Percentiles rank a stretch among this genome's conserved stretches.
phyloP scores from a whole-genome alignment of 2,329 filamentous ascomycete species.

The Pseudogymnoascus sp. region DNA sequence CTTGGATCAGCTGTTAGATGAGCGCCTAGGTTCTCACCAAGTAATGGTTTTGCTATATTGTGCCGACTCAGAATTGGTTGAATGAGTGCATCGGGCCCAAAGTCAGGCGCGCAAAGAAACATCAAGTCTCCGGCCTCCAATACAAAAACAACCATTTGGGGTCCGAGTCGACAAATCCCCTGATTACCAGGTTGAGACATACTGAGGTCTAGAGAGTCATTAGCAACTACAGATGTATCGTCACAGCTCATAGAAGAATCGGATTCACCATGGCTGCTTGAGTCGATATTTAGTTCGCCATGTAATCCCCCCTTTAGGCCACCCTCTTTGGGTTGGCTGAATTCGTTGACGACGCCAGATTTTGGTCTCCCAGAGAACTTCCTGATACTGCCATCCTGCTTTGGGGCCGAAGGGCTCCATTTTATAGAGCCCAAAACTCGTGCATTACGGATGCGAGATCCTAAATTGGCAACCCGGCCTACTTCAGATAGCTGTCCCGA shows the following conservation, averaged over 20 bases:
- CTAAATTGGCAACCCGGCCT: conserved; percentile 72
- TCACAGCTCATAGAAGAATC: neutral
- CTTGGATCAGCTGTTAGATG: conserved; percentile 71
- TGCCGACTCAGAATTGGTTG: conserved; percentile 46
- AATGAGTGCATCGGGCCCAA: conserved; percentile 31
- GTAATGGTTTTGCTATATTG: conserved; percentile 42
- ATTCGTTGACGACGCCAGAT: neutral
- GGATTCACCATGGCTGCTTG: neutral
- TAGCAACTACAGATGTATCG: neutral
- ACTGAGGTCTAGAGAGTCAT: neutral
- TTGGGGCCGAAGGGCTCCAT: neutral
- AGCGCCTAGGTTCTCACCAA: conserved; percentile 48
- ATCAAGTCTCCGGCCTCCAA: conserved; percentile 65
- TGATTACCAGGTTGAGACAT: neutral
- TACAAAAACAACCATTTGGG: conserved; percentile 73
- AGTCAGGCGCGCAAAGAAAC: conserved; percentile 62
- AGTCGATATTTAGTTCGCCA: neutral
- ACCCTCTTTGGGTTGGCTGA: neutral
- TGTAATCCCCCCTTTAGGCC: neutral
- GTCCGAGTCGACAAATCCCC: conserved; percentile 43
- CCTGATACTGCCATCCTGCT: neutral
- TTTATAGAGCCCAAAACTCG: conserved; percentile 59
- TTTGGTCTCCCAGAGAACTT: neutral
- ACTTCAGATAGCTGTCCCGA: conserved; percentile 68
- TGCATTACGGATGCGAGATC: conserved; percentile 69